phyloP scores from a whole-genome alignment of 257 asterid genomes.

The Anisodus acutangulus region DNA sequence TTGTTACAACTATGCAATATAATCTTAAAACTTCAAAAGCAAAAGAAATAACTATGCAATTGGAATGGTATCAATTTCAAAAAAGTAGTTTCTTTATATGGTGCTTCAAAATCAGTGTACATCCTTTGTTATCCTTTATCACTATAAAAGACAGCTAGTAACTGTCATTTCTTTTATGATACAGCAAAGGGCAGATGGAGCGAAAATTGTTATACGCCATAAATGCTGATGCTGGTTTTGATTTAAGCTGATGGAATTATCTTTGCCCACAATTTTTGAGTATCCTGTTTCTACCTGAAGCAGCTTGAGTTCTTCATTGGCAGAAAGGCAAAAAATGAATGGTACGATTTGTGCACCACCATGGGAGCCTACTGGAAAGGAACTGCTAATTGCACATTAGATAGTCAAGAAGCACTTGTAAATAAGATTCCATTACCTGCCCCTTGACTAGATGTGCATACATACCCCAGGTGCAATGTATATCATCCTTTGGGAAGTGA shows the following conservation, averaged over 20 bases:
- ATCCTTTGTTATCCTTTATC: slow-evolving; percentile 18
- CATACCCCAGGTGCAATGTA: slow-evolving; percentile 38
- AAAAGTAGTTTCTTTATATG: background rate
- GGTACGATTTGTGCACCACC: background rate
- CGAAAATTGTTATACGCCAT: slow-evolving; percentile 84
- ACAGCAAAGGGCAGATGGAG: slow-evolving; percentile 95
- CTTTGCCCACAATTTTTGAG: slow-evolving; percentile 6
- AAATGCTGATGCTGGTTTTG: slow-evolving; percentile 92
- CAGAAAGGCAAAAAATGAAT: slow-evolving; percentile 17
- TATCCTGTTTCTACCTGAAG: slow-evolving; percentile 15
- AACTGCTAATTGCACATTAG: background rate
- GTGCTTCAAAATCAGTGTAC: background rate
- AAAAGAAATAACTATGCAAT: background rate
- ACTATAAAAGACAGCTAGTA: background rate
- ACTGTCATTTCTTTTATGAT: slow-evolving; percentile 5
- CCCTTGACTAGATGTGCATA: slow-evolving; percentile 40
- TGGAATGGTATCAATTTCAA: background rate
- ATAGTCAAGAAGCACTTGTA: slow-evolving; percentile 33
- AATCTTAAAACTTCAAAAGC: slow-evolving; percentile 9
- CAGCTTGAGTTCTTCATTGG: slow-evolving; percentile 8
- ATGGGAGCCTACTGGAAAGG: background rate
- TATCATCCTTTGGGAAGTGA: slow-evolving; percentile 37
- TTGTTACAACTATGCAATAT: background rate
- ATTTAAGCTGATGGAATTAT: slow-evolving; percentile 66
- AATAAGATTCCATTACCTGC: slow-evolving; percentile 30